Base-by-base conservation (phyloP, 2,329 filamentous ascomycete genomes). In the Talaromyces sp. region DNA sequence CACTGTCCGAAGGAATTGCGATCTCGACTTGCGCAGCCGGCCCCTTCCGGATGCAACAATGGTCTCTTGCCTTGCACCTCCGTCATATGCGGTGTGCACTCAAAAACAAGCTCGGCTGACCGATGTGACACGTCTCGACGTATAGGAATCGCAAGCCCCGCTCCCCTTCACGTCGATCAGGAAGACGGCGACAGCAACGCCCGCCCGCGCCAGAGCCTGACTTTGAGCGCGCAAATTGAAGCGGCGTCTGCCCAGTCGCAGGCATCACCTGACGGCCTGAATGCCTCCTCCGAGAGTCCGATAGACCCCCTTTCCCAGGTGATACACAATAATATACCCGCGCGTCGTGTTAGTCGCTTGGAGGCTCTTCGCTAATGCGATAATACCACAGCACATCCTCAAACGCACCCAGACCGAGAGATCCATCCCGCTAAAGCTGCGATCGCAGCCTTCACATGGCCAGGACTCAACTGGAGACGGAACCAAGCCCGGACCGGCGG, bases 281-380 rank as follows among this genome's bases (percentile, higher is more conserved):
- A 47, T 47, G 70, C 71, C 57, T 72, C 76, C 57, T 70, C 70
- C 58, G 66, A 68, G 30, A 78, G 82, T 58, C 80, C 80, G 28
- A 87, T 88, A 64, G 87, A 90, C 73, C 87, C 87, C 61, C 77
- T 89, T 65, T 89, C 87, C 57, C 85, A 89, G 75, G 86, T 89
- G 44, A 47, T 19, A 81, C 32, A 44, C 28, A 36, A 51, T 33
- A 55, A 55, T 27, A 55, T 32, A 19, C 59, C 59, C 66, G 58
- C 44, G 44, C 44, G 44, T 25, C 52, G n/a, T 30, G 5, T 52
- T 8, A 4, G 22, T 15, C 51, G 28, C n/a, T 42, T 42, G 17
- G 28, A 47, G 44, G n/a, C 44, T 47, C 44, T 13, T 47, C 19
- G 44, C 44, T 59, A 51, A 49, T 55, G 55, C 28, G 36, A 60